These are phyloP conservation scores for Globisporangium ultimum DNA, from an alignment of 352 stramenopile genomes.

Conservation along the genomic window DNA sequence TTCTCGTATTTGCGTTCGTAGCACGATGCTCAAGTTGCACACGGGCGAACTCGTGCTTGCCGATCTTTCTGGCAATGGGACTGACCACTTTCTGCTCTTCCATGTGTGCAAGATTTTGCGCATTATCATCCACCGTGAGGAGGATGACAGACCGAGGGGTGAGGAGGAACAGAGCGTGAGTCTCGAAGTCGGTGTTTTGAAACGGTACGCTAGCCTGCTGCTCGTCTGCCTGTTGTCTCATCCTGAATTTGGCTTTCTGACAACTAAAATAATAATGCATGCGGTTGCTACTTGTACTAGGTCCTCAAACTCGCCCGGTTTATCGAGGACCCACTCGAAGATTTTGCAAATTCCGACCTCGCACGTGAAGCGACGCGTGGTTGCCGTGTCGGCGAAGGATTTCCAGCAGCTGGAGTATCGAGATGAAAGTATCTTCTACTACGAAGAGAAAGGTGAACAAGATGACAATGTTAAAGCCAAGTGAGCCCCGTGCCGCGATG, in stretches of 20 bases:
- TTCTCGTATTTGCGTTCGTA: conserved; percentile 2
- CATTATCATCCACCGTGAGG: conserved; percentile 28
- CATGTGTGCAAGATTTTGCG: conserved; percentile 81
- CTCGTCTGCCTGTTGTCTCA: background rate
- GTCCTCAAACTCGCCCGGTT: conserved; percentile 44
- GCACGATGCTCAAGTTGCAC: conserved; percentile 52
- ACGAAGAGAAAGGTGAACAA: conserved; percentile 31
- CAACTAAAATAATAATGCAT: background rate
- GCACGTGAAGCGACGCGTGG: conserved; percentile 66
- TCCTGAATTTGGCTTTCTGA: background rate
- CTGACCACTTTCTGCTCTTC: conserved; percentile 75
- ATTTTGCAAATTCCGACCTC: conserved; percentile 48
- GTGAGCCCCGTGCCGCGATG: conserved; percentile 2
- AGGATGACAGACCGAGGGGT: conserved; percentile 24
- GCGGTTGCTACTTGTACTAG: conserved; percentile 17
- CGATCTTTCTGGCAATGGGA: conserved; percentile 48
- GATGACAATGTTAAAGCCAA: conserved; percentile 14
- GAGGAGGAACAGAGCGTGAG: conserved; percentile 29
- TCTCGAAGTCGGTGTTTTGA: conserved; percentile 58
- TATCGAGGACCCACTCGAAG: conserved; percentile 37
- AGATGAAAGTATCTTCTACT: conserved; percentile 80
- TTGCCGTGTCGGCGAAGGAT: conserved; percentile 61
- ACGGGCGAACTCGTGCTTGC: conserved; percentile 72
- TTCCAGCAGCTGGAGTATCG: conserved; percentile 60
- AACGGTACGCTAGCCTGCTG: conserved; percentile 35